Evolutionary conservation across 371 early-diverging fungal genomes (phyloP).

Genomic region (Apophysomyces ossiformis): DNA sequence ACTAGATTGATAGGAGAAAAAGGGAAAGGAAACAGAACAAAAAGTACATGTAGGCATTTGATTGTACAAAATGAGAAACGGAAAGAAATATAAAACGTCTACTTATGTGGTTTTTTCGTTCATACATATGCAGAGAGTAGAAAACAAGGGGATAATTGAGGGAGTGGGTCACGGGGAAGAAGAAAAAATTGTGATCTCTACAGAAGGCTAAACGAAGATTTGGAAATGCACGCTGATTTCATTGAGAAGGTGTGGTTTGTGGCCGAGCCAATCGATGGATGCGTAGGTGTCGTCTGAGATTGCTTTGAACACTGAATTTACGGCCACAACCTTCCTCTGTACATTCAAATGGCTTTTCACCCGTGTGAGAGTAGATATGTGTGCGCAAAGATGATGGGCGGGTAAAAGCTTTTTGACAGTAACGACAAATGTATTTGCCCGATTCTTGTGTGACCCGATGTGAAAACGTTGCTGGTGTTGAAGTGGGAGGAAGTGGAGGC

Average conservation of each 20-base stretch:
- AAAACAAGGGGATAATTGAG: neutral
- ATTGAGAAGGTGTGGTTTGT: slow-evolving; percentile 8
- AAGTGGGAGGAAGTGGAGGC: slow-evolving; percentile 10
- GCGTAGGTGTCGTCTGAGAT: slow-evolving; percentile 64
- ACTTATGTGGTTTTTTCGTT: neutral
- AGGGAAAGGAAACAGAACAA: neutral
- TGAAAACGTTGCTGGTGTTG: slow-evolving; percentile 4
- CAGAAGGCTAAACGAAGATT: neutral
- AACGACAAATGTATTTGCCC: slow-evolving; percentile 49
- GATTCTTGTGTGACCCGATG: slow-evolving; percentile 13
- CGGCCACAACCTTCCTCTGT: slow-evolving; percentile 55
- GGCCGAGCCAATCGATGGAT: slow-evolving; percentile 32
- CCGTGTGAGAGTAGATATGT: slow-evolving; percentile 69
- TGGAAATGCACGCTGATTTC: neutral
- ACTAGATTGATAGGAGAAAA: slow-evolving; percentile 16
- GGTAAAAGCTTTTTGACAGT: slow-evolving; percentile 60
- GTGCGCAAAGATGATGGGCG: slow-evolving; percentile 65
- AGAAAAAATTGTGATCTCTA: neutral
- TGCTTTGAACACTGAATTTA: slow-evolving; percentile 65
- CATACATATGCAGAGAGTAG: neutral
- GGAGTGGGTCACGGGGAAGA: neutral
- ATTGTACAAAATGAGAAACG: slow-evolving; percentile 1
- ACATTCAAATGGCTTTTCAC: slow-evolving; percentile 69
- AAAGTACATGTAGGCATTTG: neutral
- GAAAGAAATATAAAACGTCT: slow-evolving; percentile 8